Conservation (phyloP, 2,329 filamentous ascomycete species). For the Biscogniauxia sp. region DNA sequence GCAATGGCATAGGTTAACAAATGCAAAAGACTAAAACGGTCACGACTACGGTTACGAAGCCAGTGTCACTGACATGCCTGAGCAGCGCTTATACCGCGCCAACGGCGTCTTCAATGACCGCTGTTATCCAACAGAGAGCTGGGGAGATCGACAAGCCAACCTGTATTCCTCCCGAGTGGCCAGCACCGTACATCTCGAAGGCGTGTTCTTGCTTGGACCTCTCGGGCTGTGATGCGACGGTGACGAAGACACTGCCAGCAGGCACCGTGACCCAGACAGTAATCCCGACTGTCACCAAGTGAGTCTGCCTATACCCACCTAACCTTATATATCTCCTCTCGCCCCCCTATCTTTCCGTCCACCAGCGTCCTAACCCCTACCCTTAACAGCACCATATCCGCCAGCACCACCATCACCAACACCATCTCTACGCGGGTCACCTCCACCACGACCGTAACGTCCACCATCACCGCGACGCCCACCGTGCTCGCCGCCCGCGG, state of each 20-base stretch:
- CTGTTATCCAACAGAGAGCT: slow-evolving; percentile 1
- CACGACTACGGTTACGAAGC: slow-evolving; percentile 5
- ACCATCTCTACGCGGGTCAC: background rate
- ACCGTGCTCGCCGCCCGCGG: slow-evolving; percentile 10
- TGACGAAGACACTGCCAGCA: no score
- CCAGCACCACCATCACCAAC: slow-evolving; percentile 7
- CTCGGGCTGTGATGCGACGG: background rate
- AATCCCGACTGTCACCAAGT: no score
- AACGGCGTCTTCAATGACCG: background rate
- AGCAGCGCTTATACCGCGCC: slow-evolving; percentile 10
- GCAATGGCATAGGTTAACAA: background rate
- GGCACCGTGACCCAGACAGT: no score
- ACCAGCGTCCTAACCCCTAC: no score
- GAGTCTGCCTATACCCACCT: no score
- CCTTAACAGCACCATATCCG: background rate
- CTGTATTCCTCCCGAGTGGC: slow-evolving; percentile 10
- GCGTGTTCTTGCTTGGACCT: slow-evolving; percentile 14
- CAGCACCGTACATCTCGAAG: slow-evolving; percentile 1
- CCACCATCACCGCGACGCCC: slow-evolving; percentile 16
- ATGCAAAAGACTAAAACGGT: slow-evolving; percentile 1
- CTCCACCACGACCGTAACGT: slow-evolving; percentile 1
- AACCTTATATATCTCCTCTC: no score
- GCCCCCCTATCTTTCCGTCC: no score
- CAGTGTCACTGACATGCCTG: slow-evolving; percentile 5
- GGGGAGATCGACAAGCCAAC: slow-evolving; percentile 3